A percentile compares a stretch with the other conserved stretches of the same genome.
phyloP scores from a whole-genome alignment of 306 rosid genomes.

The Alnus rubra region DNA sequence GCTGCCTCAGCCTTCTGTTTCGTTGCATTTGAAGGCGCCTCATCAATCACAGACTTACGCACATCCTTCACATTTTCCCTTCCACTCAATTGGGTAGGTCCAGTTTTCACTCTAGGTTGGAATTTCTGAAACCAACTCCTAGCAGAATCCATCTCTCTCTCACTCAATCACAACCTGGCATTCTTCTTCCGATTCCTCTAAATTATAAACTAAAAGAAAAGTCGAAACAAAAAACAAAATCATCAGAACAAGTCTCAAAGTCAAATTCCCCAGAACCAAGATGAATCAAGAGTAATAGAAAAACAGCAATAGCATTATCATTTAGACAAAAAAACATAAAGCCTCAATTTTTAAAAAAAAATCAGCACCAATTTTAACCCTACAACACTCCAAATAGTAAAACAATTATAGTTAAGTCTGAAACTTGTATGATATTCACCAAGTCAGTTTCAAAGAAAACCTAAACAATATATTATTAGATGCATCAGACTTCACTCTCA shows the following conservation, averaged over 20 bases:
- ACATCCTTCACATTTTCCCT: conserved; percentile 28
- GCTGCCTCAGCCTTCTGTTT: conserved; percentile 81
- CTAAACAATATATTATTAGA: neutral
- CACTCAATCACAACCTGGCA: conserved; percentile 25
- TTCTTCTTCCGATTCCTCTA: conserved; percentile 18
- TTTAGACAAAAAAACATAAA: neutral
- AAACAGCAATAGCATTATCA: neutral
- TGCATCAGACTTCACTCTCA: neutral
- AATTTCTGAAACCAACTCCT: conserved; percentile 59
- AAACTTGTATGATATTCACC: too few relatives aligned
- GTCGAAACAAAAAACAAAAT: neutral
- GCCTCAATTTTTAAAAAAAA: neutral
- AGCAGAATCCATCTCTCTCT: conserved; percentile 51
- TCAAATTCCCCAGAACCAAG: neutral
- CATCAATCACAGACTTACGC: conserved; percentile 25
- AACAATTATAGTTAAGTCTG: neutral
- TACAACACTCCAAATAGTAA: neutral
- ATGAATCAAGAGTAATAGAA: neutral
- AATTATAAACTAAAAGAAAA: neutral
- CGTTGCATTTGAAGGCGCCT: conserved; percentile 59
- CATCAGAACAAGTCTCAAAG: neutral
- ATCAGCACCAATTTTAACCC: neutral
- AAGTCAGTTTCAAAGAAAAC: neutral
- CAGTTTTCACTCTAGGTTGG: conserved; percentile 36
- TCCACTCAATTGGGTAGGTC: conserved; percentile 31